phyloP scores from a whole-genome alignment of 768 basidiomycete genomes.

The Multifurca ochricompacta region DNA sequence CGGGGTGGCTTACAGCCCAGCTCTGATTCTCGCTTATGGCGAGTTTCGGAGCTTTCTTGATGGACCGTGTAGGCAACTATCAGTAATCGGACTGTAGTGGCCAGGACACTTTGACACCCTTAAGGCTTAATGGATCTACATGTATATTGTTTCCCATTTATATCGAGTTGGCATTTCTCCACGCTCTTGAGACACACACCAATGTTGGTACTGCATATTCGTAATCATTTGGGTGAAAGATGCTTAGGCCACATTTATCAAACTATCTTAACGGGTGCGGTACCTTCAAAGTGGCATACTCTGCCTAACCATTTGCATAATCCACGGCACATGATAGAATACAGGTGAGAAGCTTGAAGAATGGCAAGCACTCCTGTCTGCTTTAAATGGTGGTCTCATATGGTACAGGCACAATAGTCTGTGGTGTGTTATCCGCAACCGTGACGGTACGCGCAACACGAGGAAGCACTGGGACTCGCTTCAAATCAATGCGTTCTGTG shows the following conservation, averaged over 20 bases:
- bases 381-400: conserved; percentile 95
- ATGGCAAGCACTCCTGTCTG: not conserved
- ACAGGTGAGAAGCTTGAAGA: conserved; percentile 1
- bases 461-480: conserved; percentile 79
- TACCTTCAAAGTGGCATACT: not conserved
- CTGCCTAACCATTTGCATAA: not conserved
- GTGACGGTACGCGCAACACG: conserved; percentile 74
- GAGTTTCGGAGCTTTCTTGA: not conserved
- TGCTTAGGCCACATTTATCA: no score
- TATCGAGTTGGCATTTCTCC: not conserved
- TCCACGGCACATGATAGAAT: conserved; percentile 5
- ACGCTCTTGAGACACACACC: not conserved
- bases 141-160: not conserved
- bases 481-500: conserved; percentile 72
- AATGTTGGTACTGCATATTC: not conserved
- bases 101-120: not conserved
- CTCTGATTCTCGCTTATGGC: not conserved
- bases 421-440: conserved; percentile 65
- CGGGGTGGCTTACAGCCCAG: not conserved
- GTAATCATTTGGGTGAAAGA: no score
- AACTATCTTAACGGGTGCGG: no score
- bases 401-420: conserved; percentile 86
- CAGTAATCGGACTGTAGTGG: not conserved
- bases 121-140: not conserved
- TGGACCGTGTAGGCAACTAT: not conserved